Evolutionary conservation across 495 filamentous ascomycete species (phyloP).

Genomic region (Xylaria longipes): DNA sequence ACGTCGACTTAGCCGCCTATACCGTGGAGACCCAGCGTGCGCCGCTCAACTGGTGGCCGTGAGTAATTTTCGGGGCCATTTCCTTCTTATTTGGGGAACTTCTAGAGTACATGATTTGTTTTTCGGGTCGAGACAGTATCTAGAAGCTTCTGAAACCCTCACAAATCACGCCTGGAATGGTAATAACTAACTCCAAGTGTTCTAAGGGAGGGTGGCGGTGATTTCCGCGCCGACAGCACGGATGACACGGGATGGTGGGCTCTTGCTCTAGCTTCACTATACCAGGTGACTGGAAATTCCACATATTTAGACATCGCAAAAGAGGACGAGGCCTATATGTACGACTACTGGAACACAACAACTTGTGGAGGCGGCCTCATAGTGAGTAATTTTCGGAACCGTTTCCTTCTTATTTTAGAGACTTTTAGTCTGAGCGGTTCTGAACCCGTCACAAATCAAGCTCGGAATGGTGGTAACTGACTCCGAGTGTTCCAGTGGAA

Average conservation of each 20-base stretch:
- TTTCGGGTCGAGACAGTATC: too few species aligned
- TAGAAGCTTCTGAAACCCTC: too few species aligned
- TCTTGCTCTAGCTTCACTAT: conserved; percentile 66
- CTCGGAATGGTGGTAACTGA: not conserved
- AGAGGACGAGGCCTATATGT: conserved; percentile 65
- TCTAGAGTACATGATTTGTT: too few species aligned
- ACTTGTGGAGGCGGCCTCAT: conserved; percentile 63
- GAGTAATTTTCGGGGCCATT: too few species aligned
- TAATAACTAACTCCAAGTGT: too few species aligned
- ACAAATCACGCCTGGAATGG: too few species aligned
- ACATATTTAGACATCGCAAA: conserved; percentile 60
- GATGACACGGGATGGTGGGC: conserved; percentile 77
- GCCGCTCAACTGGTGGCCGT: conserved; percentile 45
- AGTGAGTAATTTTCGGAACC: not conserved
- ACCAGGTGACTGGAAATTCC: conserved; percentile 61
- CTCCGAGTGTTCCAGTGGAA: conserved; percentile 48
- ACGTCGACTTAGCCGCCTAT: conserved; percentile 40
- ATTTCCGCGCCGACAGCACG: conserved; percentile 63
- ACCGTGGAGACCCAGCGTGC: conserved; percentile 44
- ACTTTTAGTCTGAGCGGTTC: not conserved
- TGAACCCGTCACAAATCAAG: not conserved
- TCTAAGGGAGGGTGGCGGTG: conserved; percentile 40
- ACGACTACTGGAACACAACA: conserved; percentile 60
- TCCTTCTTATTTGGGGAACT: not conserved
- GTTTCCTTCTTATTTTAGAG: not conserved